Evolutionary conservation across 2,329 filamentous ascomycete genomes (phyloP), one percentile per base, ranked within the genome.

Genomic region (Chaetomium sp.): DNA sequence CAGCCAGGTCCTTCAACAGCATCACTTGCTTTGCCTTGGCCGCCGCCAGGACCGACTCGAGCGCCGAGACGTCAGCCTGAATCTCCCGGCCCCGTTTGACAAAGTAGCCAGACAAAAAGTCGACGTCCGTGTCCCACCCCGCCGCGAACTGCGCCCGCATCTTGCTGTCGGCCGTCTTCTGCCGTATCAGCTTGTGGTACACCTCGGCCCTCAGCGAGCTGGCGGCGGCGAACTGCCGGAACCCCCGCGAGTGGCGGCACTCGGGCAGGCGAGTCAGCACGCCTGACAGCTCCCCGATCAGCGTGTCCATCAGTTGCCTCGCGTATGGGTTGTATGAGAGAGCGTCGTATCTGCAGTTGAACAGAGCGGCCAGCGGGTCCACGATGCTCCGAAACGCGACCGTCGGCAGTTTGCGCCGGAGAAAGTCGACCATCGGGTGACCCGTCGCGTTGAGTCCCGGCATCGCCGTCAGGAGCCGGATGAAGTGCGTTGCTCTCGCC

Each of bases 61-160:
- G 62, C 21, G 64, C 57, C 74, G 96, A 95, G 67, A 89, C 81
- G 58, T 85, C 80, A n/a, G 97, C 80, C 1, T 91, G 91, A 66
- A 93, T 72, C 74, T 91, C 85, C 70, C 85, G 83, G 0, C 90
- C 95, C 49, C 89, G 84, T 58, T 81, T 83, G 35, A 96, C 82
- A 65, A 99, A 90, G 78, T 94, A 99, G 0, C 93, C 94, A 74
- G 96, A 97, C 70, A 94, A 85, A 72, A 89, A 96, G 54, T 93
- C 86, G 49, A 97, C 85, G 72, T 97, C 92, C 0, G 91, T 92
- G 64, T 81, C 78, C 66, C 79, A 78, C 1, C 90, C 89, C 1
- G 77, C 75, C 12, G 85, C 78, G 13, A 93, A 80, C 71, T 89
- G 86, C 60, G 84, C 82, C 6, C 91, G 79, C 87, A 96, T 92